Conservation (phyloP, 1,284 basidiomycete species). For the Caloboletus firmus region DNA sequence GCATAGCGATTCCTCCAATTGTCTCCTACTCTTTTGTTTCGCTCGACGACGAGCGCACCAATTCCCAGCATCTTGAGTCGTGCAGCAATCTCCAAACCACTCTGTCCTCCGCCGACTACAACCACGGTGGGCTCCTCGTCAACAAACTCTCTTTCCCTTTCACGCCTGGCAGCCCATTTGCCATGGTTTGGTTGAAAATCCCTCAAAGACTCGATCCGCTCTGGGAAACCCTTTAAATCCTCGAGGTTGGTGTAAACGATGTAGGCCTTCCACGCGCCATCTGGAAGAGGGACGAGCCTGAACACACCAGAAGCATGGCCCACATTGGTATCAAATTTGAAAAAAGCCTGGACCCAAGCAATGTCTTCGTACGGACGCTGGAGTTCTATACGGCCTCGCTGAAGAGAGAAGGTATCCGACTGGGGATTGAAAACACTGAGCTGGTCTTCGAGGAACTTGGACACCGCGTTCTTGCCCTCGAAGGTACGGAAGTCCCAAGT, state of each 20-base stretch:
- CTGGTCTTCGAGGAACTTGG: slow-evolving; percentile 44
- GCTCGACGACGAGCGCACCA: slow-evolving; percentile 38
- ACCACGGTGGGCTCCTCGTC: slow-evolving; percentile 37
- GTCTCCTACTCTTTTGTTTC: slow-evolving; percentile 26
- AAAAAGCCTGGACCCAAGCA: slow-evolving; percentile 52
- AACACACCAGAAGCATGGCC: slow-evolving; percentile 50
- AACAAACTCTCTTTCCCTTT: slow-evolving; percentile 39
- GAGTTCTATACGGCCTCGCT: slow-evolving; percentile 26
- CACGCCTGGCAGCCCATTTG: slow-evolving; percentile 39
- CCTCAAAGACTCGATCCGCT: slow-evolving; percentile 35
- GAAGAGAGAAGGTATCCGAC: slow-evolving; percentile 23
- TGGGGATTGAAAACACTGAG: slow-evolving; percentile 38
- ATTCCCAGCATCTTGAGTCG: slow-evolving; percentile 45
- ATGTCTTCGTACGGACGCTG: slow-evolving; percentile 50
- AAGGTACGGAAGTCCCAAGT: slow-evolving; percentile 68
- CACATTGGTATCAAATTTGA: slow-evolving; percentile 51
- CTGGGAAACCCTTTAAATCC: slow-evolving; percentile 46
- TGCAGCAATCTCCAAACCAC: slow-evolving; percentile 38
- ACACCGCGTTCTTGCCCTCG: slow-evolving; percentile 41
- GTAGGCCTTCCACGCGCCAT: slow-evolving; percentile 51
- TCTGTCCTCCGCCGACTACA: slow-evolving; percentile 46
- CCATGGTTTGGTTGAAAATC: slow-evolving; percentile 42
- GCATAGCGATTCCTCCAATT: slow-evolving; percentile 34
- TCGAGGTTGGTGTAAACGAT: slow-evolving; percentile 39
- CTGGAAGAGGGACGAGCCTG: slow-evolving; percentile 48